Base-by-base conservation (phyloP, 2,329 filamentous ascomycete genomes). In the Pestalotiopsis sp. region DNA sequence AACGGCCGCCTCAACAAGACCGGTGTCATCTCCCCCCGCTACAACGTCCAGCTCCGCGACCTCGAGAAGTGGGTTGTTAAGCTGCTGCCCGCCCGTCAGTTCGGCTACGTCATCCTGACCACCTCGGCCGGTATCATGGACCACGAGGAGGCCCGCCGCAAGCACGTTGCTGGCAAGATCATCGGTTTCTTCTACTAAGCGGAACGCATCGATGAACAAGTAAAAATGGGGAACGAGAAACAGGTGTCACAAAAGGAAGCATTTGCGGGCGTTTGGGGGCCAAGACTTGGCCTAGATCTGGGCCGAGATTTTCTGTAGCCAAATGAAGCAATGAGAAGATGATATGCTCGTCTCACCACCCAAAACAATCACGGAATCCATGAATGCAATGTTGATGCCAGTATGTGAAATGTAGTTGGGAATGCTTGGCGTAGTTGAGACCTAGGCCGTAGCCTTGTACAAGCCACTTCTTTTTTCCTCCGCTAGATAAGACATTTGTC, bases 31-130 rank as follows among this genome's bases (percentile, higher is more conserved):
- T 96, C 92, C 76, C 96, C 96, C 83, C 93, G 96, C 84, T 99
- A 97, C 93, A 98, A 98, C 91, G 93, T 99, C 85, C 94, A 95
- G 85, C 94, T 99, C 81, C 87, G 89, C 80, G 96, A 99, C 80
- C 90, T 99, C 82, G 96, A 99, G 93, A 98, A 98, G 90, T 99
- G 96, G 96, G 94, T 98, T 80, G 94, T 97, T 87, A 97, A 97
- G 91, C 93, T 99, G 82, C 91, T 99, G 75, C 96, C 96, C 77
- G 95, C 96, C 76, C 96, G 96, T 98, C 96, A 99, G 88, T 99
- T 99, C 90, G 96, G 96, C 82, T 98, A 94, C 88, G 94, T 99
- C 82, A 94, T 99, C 86, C 92, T 99, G 80, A 99, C 96, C 85
- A 99, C 96, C 86, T 98, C 95, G 71, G 94, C 96, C 74, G 96